Base-by-base conservation (phyloP, 345 rosid genomes). In the Brassica cretica region DNA sequence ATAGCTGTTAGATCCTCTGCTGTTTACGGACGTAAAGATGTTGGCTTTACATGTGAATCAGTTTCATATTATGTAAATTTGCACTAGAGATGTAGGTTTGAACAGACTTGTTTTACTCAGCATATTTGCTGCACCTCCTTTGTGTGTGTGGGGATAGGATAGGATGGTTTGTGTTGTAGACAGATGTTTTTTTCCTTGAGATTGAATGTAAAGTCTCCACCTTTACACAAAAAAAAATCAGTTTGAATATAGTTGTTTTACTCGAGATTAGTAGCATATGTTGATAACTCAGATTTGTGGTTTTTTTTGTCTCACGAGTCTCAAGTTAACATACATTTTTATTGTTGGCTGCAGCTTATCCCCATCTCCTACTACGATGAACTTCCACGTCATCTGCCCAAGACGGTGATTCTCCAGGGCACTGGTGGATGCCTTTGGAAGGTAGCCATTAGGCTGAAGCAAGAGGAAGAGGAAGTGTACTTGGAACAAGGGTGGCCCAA, bases 381-480 rank as follows among this genome's bases (percentile, higher is more conserved):
- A 0, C 55, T 78, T 41, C 81, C 81, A 55, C 1, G 37, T 30
- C 68, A 0, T 58, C 49, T 78, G 11, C 63, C 81, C 9, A 66
- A 58, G 68, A 78, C 67, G 0, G 72, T 60, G 7, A 72, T 19
- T 19, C 81, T 78, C 62, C 72, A 66, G 41, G 81, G 81, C 37
- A 27, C 67, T 15, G 29, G 55, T 14, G 81, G 81, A 72, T 2
- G 76, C 62, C 0, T 63, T 58, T 78, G 81, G 81, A 66, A 72
- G 0, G 63, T 78, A 5, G 19, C 14, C 0, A 56, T 72, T 27
- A 21, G 6, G 55, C 1, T 2, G 19, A 71, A 55, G 49, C 35
- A 15, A 53, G 32, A 59, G 64, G 63, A 1, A 58, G 29, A 29
- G 11, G 76, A 71, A 49, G 63, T 65, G 53, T 29, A 10, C 21